These are phyloP conservation scores for Podospora anserina DNA, from an alignment of 495 filamentous ascomycete genomes.

Conservation along the genomic window DNA sequence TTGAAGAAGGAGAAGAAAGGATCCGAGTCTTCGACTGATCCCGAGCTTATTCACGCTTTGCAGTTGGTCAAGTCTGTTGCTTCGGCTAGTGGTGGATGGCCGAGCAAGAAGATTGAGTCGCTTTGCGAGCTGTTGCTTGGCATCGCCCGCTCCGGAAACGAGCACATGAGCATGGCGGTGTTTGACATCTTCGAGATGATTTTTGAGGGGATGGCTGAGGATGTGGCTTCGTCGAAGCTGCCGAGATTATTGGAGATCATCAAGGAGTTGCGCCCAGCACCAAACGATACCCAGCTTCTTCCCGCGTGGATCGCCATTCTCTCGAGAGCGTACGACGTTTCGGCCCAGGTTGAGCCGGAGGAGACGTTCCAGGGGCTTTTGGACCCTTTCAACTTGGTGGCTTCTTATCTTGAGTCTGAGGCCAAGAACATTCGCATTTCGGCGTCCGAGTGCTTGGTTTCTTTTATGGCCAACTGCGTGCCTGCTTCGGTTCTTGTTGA, in stretches of 20 bases:
- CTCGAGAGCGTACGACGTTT: slow-evolving; percentile 90
- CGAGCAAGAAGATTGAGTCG: slow-evolving; percentile 89
- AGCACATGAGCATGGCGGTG: slow-evolving; percentile 90
- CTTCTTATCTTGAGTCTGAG: slow-evolving; percentile 74
- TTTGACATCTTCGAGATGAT: slow-evolving; percentile 97
- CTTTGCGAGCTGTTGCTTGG: slow-evolving; percentile 84
- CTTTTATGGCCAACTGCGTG: slow-evolving; percentile 83
- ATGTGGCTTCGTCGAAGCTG: slow-evolving; percentile 80
- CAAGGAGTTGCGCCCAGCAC: slow-evolving; percentile 79
- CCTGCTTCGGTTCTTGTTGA: slow-evolving; percentile 76
- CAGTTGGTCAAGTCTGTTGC: slow-evolving; percentile 89
- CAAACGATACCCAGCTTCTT: slow-evolving; percentile 86
- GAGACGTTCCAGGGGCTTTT: slow-evolving; percentile 88
- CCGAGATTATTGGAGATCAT: slow-evolving; percentile 83
- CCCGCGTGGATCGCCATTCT: slow-evolving; percentile 96
- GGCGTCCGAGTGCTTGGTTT: slow-evolving; percentile 90
- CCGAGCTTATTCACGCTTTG: slow-evolving; percentile 81
- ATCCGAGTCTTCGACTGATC: slow-evolving; percentile 61
- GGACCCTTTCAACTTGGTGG: slow-evolving; percentile 70
- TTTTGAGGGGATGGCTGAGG: slow-evolving; percentile 84
- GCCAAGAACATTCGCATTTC: slow-evolving; percentile 91
- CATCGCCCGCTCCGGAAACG: slow-evolving; percentile 83
- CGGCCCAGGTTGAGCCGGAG: slow-evolving; percentile 76
- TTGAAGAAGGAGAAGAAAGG: slow-evolving; percentile 67
- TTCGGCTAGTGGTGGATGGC: slow-evolving; percentile 85